A percentile compares a stretch with the other conserved stretches of the same genome.
phyloP scores from a whole-genome alignment of 805 yeast genomes.

The Starmera dryadoides region DNA sequence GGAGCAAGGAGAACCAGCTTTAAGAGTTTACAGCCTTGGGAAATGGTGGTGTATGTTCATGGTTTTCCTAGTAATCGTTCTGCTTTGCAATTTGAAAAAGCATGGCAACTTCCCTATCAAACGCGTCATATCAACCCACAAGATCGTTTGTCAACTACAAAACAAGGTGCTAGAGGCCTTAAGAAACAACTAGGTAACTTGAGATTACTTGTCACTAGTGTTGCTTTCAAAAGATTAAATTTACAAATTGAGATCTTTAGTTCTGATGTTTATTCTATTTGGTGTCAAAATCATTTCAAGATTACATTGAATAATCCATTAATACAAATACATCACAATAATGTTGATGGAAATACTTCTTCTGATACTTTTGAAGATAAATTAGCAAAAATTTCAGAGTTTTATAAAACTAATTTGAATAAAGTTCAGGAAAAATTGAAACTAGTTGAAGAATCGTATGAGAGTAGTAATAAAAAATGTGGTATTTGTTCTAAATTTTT shows the following conservation, averaged over 20 bases:
- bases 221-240: conserved; percentile 37
- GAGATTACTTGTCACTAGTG: conserved; percentile 33
- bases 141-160: conserved; percentile 30
- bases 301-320: conserved; percentile 9
- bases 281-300: conserved; percentile 17
- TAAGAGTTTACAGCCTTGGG: no score
- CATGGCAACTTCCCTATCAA: conserved; percentile 68
- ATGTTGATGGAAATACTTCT: no score
- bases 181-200: conserved; percentile 42
- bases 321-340: conserved; percentile 28
- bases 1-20: no score
- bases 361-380: no score
- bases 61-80: conserved; percentile 66
- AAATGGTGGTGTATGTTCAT: conserved; percentile 50
- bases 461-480: no score
- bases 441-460: no score
- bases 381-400: no score
- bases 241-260: conserved; percentile 41
- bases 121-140: conserved; percentile 49
- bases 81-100: conserved; percentile 79
- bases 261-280: conserved; percentile 14
- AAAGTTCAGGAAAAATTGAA: no score
- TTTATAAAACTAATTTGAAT: no score
- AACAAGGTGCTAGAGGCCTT: conserved; percentile 32
- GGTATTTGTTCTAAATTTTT: no score